A percentile compares a stretch with the other conserved stretches of the same genome.
phyloP scores from a whole-genome alignment of 257 asterid genomes.

The Mitragyna speciosa region DNA sequence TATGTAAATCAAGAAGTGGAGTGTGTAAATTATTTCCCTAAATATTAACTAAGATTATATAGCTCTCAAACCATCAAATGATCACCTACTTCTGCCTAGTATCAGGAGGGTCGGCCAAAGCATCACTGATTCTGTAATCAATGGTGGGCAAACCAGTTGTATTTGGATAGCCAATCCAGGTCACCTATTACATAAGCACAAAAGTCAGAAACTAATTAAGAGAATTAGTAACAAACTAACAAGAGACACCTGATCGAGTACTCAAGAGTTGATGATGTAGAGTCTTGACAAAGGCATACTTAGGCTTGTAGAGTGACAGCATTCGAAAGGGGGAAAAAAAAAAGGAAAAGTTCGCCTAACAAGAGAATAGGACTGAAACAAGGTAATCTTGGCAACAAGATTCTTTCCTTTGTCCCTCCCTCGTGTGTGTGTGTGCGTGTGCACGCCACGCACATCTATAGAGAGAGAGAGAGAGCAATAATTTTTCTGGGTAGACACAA shows the following conservation, averaged over 20 bases:
- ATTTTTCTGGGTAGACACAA: not conserved
- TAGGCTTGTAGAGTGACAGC: not conserved
- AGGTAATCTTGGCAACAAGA: not conserved
- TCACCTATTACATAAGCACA: constrained; percentile 55
- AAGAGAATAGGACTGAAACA: not conserved
- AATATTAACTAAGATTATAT: not conserved
- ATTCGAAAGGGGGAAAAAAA: not conserved
- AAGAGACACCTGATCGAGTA: constrained; percentile 2
- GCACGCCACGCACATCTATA: too few relatives aligned
- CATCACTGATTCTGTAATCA: constrained; percentile 94
- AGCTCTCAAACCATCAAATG: constrained; percentile 9
- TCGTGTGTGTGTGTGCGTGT: too few relatives aligned
- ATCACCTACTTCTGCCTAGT: constrained; percentile 70
- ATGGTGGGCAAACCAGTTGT: constrained; percentile 96
- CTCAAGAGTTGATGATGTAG: not conserved
- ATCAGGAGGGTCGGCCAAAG: constrained; percentile 79
- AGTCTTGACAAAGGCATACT: not conserved
- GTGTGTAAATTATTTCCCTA: too few relatives aligned
- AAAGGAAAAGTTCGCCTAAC: too few relatives aligned
- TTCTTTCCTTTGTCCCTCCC: not conserved
- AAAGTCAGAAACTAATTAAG: not conserved
- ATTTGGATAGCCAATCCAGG: constrained; percentile 99
- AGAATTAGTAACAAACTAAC: not conserved
- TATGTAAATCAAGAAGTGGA: too few relatives aligned
- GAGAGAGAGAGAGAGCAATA: not conserved